Base-by-base conservation (phyloP, 139 green algal species). In the Mychonastes homosphaera region DNA sequence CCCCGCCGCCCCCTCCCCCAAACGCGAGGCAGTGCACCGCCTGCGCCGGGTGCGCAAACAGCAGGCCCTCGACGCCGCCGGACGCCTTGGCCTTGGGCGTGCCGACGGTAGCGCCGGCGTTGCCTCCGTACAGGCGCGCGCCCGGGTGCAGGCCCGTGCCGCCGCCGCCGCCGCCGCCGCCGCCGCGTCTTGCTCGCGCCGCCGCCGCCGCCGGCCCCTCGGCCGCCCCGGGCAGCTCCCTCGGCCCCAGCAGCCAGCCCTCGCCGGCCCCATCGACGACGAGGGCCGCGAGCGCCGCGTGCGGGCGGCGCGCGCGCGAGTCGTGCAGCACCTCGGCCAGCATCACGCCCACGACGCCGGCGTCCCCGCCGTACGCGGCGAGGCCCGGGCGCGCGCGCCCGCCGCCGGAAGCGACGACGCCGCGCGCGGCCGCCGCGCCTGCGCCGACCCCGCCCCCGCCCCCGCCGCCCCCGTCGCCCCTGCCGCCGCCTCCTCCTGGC, bases 241-340 rank as follows among this genome's bases (percentile, higher is more conserved):
- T 16, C 4, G 50, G 29, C 24, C 39, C 48, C 34, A 67, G 51
- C 61, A 67, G 61, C 61, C 61, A 67, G 39, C 52, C 26, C 29
- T 67, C 36, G 5, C 50, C 50, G 36, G 36, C 36, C 1, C 49
- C 51, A 18, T 41, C 61, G 34, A 62, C 61, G 8, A 41, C 61
- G 21, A 67, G 13, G 10, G 39, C 61, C 27, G 46, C 46, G 12
- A 67, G 26, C 19, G 61, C 61, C 18, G 61, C 61, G 12, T 59
- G 48, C n/a, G 41, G 41, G 19, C 24, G 23, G 19, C 24, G 41
- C 19, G 23, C 19, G 41, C 41, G 41, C 19, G 19, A n/a, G 47
- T 33, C 8, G 27, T 30, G 9, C 16, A n/a, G 47, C 6, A 15
- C 16, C 26, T 55, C 47, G 8, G 24, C 9, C 8, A n/a, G 41